A percentile compares a stretch with the other conserved stretches of the same genome.
These are phyloP conservation scores for Gyromitra esculenta DNA, from an alignment of 2,329 filamentous ascomycete species.

Conservation along the genomic window DNA sequence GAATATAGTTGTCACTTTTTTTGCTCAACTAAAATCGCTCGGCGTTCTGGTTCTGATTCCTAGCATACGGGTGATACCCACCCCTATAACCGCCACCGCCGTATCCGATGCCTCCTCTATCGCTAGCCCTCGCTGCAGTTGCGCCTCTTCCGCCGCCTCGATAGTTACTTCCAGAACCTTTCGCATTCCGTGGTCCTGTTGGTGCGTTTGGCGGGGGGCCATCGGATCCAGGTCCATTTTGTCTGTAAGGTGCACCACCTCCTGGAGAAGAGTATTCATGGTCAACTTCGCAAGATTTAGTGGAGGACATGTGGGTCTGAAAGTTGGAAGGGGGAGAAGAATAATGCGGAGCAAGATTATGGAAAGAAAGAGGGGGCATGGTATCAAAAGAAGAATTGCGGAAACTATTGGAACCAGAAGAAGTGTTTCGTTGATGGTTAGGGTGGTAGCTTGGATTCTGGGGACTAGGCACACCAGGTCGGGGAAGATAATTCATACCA, in stretches of 20 bases:
- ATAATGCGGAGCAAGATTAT: constrained; percentile 59
- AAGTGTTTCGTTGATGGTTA: constrained; percentile 36
- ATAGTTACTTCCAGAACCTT: constrained; percentile 87
- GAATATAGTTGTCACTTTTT: constrained; percentile 11
- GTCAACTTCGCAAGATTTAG: constrained; percentile 57
- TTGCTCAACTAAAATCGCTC: constrained; percentile 36
- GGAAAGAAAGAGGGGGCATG: constrained; percentile 55
- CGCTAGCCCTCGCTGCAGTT: constrained; percentile 54
- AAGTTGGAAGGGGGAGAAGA: constrained; percentile 61
- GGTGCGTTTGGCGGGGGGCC: constrained; percentile 81
- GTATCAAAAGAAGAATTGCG: constrained; percentile 59
- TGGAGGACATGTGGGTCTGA: constrained; percentile 61
- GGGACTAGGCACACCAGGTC: constrained; percentile 33
- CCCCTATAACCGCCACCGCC: constrained; percentile 48
- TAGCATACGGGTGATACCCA: constrained; percentile 54
- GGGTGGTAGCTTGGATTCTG: constrained; percentile 54
- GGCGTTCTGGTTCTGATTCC: constrained; percentile 31
- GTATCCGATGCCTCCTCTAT: constrained; percentile 38
- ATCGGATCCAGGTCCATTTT: constrained; percentile 59
- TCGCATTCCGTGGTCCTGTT: constrained; percentile 86
- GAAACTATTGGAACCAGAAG: constrained; percentile 49
- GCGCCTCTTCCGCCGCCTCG: constrained; percentile 84
- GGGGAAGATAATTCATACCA: constrained; percentile 56
- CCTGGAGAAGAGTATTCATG: constrained; percentile 52
- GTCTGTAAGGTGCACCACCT: constrained; percentile 61